Percentiles rank a stretch among this genome's conserved stretches.
Evolutionary conservation across 495 filamentous ascomycete species (phyloP).

Genomic region (Aspergillus coremiiformis): DNA sequence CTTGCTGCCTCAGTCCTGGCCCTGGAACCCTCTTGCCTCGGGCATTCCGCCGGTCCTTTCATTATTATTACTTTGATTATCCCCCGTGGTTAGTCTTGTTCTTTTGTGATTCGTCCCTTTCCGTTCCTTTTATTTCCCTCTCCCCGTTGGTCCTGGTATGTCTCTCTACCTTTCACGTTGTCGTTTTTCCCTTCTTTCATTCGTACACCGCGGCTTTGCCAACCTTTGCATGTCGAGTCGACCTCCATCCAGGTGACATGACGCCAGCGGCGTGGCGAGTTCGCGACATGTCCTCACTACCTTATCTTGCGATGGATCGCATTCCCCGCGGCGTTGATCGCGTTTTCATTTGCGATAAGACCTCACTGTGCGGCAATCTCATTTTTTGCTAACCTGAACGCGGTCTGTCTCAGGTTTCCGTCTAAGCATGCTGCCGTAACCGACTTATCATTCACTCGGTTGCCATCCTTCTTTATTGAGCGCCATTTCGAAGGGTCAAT

Average conservation of each 20-base stretch:
- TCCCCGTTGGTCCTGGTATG: conserved; percentile 3
- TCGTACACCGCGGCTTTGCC: conserved; percentile 4
- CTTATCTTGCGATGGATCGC: conserved; percentile 6
- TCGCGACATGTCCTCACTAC: conserved; percentile 4
- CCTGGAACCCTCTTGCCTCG: conserved; percentile 12
- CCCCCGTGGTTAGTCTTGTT: conserved; percentile 15
- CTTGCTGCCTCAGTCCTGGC: conserved; percentile 13
- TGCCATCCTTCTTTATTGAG: conserved; percentile 6
- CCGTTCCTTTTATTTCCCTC: not conserved
- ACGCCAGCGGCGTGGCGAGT: not conserved
- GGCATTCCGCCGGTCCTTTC: not conserved
- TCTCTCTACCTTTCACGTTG: conserved; percentile 2
- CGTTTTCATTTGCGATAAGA: conserved; percentile 8
- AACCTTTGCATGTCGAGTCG: not conserved
- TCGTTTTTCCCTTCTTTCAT: not conserved
- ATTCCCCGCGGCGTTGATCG: conserved; percentile 13
- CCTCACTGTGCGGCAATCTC: not conserved
- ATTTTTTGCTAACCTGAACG: conserved; percentile 13
- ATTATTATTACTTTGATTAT: conserved; percentile 1
- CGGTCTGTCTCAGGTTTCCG: conserved; percentile 12
- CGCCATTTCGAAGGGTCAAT: conserved; percentile 12
- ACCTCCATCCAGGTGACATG: not conserved
- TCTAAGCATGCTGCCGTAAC: conserved; percentile 35
- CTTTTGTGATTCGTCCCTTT: conserved; percentile 4
- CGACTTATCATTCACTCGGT: conserved; percentile 3